These are phyloP conservation scores for Penicillium sp. DNA, from an alignment of 2,329 filamentous ascomycete genomes.

Conservation along the genomic window DNA sequence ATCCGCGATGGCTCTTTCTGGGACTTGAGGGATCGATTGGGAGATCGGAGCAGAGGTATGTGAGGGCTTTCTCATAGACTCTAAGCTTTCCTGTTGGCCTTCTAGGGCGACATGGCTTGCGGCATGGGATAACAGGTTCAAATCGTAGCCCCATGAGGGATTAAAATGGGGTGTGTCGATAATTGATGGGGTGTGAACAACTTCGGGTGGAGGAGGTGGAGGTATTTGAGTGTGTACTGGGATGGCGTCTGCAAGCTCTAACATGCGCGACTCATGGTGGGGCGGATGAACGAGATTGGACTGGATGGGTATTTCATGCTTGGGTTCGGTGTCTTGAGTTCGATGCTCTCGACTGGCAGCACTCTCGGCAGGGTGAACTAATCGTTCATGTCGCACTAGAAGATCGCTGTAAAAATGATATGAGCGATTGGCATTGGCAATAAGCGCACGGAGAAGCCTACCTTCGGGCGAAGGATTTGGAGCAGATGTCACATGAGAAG, in stretches of 20 bases:
- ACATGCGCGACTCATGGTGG: conserved; percentile 46
- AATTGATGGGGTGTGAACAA: conserved; percentile 41
- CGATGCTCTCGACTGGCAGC: conserved; percentile 42
- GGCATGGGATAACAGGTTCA: conserved; percentile 51
- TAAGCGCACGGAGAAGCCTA: conserved; percentile 21
- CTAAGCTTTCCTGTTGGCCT: conserved; percentile 45
- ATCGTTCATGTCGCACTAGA: conserved; percentile 51
- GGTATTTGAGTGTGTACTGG: conserved; percentile 42
- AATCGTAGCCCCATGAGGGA: conserved; percentile 53
- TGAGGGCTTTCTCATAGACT: conserved; percentile 38
- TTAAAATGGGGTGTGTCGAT: conserved; percentile 50
- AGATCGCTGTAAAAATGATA: conserved; percentile 42
- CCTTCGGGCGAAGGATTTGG: conserved; percentile 52
- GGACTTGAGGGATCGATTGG: conserved; percentile 36
- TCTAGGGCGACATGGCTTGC: conserved; percentile 52
- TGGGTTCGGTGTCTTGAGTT: conserved; percentile 26
- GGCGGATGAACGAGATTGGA: conserved; percentile 39
- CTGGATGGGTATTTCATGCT: conserved; percentile 36
- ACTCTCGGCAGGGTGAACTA: conserved; percentile 49
- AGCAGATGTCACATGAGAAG: conserved; percentile 52
- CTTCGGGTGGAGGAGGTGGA: conserved; percentile 36
- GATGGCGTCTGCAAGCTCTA: conserved; percentile 48
- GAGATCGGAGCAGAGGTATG: conserved; percentile 32
- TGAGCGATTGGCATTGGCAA: conserved; percentile 23
- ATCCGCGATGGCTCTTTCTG: conserved; percentile 43